phyloP scores from a whole-genome alignment of 495 filamentous ascomycete species.

The Pyrenopolyporus hunteri region DNA sequence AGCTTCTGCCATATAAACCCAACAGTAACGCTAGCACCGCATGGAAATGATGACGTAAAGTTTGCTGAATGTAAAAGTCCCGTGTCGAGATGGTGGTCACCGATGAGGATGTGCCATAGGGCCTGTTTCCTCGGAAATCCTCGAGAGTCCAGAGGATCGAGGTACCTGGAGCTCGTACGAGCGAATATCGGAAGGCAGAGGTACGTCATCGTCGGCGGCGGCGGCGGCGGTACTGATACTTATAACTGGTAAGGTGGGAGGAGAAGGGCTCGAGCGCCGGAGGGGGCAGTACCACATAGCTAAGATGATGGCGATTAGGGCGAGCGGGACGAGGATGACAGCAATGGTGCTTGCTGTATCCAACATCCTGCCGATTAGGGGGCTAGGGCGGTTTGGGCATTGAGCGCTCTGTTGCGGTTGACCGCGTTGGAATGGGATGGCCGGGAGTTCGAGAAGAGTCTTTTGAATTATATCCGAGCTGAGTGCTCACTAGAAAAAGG shows the following conservation, averaged over 20 bases:
- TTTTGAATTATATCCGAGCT: background rate
- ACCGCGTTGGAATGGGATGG: background rate
- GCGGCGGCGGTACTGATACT: background rate
- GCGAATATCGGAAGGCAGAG: constrained; percentile 1
- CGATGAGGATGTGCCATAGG: constrained; percentile 3
- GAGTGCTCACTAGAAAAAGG: background rate
- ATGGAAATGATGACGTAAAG: no score
- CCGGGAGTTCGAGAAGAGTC: constrained; percentile 1
- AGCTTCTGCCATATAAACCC: no score
- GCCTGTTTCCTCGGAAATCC: constrained; percentile 28
- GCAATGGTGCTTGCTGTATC: constrained; percentile 24
- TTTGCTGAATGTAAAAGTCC: no score
- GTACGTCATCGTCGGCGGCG: background rate
- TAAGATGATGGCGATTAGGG: constrained; percentile 26
- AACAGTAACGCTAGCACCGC: no score
- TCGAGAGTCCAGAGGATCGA: constrained; percentile 19
- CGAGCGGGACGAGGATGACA: constrained; percentile 28
- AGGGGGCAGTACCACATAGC: constrained; percentile 33
- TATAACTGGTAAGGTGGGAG: background rate
- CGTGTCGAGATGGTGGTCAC: no score
- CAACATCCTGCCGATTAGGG: constrained; percentile 21
- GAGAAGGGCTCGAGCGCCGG: constrained; percentile 4
- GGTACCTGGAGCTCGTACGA: constrained; percentile 23
- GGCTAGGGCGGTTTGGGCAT: constrained; percentile 5
- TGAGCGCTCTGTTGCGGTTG: background rate